Conservation (phyloP, 2,329 filamentous ascomycete species). For the Drechslerella coelobrocha region DNA sequence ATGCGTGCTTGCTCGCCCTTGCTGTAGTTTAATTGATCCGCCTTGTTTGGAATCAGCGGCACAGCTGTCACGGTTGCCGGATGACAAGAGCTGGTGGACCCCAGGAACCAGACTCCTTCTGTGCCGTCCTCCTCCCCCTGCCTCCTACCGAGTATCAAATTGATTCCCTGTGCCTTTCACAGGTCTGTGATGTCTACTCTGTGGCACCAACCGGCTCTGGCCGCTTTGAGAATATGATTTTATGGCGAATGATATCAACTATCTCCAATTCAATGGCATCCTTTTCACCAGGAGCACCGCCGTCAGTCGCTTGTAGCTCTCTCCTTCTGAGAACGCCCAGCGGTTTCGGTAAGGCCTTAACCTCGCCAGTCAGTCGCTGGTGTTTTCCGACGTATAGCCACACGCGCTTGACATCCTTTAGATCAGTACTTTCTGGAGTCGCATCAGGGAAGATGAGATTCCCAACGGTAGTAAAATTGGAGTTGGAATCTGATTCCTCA, state of each 20-base stretch:
- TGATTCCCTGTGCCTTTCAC: background rate
- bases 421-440: conserved; percentile 54
- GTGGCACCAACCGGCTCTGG: conserved; percentile 79
- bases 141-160: background rate
- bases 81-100: too few relatives aligned
- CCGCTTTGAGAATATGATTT: conserved; percentile 82
- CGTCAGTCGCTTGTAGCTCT: background rate
- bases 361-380: conserved; percentile 86
- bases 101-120: background rate
- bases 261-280: conserved; percentile 68
- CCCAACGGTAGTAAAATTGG: conserved; percentile 67
- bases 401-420: conserved; percentile 73
- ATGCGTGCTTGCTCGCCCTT: background rate
- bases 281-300: background rate
- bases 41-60: background rate
- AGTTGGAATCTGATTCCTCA: conserved; percentile 18
- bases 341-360: conserved; percentile 81
- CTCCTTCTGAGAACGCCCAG: conserved; percentile 77
- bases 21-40: background rate
- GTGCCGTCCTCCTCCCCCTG: background rate
- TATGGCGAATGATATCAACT: conserved; percentile 84
- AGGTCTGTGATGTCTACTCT: conserved; percentile 24
- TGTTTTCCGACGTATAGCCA: conserved; percentile 88
- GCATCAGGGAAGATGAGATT: conserved; percentile 75
- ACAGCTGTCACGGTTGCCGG: background rate